phyloP scores from a whole-genome alignment of 2,329 filamentous ascomycete genomes.

The Pestalotiopsis fici region DNA sequence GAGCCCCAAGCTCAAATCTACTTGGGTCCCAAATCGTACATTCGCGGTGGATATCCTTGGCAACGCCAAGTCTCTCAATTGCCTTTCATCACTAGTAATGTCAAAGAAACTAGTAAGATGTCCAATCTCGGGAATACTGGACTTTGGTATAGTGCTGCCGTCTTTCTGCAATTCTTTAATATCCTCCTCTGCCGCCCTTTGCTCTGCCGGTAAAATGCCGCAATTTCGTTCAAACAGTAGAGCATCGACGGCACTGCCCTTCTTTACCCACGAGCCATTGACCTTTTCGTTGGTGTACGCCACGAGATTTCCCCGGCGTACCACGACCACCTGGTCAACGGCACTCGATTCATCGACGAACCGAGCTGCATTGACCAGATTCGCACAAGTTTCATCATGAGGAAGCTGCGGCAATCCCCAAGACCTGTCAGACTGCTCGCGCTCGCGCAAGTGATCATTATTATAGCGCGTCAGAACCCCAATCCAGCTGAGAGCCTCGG shows the following conservation, averaged over 20 bases:
- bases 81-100: background rate
- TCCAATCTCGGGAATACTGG: background rate
- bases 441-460: conserved; percentile 35
- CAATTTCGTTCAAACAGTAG: background rate
- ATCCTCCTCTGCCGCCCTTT: background rate
- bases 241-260: background rate
- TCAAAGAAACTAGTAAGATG: background rate
- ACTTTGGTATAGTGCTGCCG: background rate
- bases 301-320: conserved; percentile 38
- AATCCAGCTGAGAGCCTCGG: conserved; percentile 39
- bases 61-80: background rate
- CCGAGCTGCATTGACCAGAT: conserved; percentile 35
- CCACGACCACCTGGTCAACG: conserved; percentile 37
- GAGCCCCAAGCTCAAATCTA: background rate
- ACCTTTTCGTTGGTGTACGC: conserved; percentile 25
- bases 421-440: too few relatives aligned
- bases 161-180: background rate
- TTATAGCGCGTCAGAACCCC: conserved; percentile 42
- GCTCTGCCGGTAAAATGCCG: background rate
- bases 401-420: too few relatives aligned
- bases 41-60: background rate
- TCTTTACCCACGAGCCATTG: conserved; percentile 4
- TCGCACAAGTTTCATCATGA: conserved; percentile 47
- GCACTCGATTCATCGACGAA: conserved; percentile 34
- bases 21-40: background rate